Evolutionary conservation across 1,284 basidiomycete species (phyloP), one percentile per base, ranked within the genome.

Genomic region (Cryptococcus sp.): DNA sequence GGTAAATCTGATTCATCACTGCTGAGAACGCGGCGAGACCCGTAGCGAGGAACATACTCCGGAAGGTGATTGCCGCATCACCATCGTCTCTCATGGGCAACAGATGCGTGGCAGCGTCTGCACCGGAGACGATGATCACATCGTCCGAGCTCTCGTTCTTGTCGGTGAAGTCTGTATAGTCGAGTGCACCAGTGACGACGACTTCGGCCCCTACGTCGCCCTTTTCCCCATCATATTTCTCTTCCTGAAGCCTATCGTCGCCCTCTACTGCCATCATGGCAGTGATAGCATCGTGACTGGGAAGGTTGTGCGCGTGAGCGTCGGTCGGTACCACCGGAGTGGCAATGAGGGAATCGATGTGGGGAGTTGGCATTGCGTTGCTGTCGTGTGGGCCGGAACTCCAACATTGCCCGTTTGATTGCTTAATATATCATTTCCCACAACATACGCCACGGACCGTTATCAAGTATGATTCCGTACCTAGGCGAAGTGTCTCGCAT

Each of bases 31-130:
- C 83, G 23, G 84, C 83, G 60, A 86, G 80, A 0, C 84, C 60
- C 0, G 86, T 84, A 0, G 85, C 86, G 11, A 88, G 69, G 27
- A 84, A 67, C 19, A 85, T 63, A 11, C 84, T 85, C 17, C 86
- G 81, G 64, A 87, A 82, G 0, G 86, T 87, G 22, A 86, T 68
- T 0, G 84, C 79, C 3, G 80, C 77, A 57, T 86, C 86, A 2
- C 80, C 83, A 65, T 87, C 86, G 71, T 88, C 86, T 25, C 85
- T 81, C 27, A 83, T 54, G 65, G 86, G 84, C 54, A 88, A 80
- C 17, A 85, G 81, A 63, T 81, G 84, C 52, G 81, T 80, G 2
- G 85, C 85, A 38, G 87, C 86, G 66, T 88, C 86, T 39, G 64
- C 72, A 23, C 85, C 85, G 27, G 76, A 61, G 1, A 39, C 80